phyloP scores from a whole-genome alignment of 768 basidiomycete genomes.

The Sarcomyxa edulis region DNA sequence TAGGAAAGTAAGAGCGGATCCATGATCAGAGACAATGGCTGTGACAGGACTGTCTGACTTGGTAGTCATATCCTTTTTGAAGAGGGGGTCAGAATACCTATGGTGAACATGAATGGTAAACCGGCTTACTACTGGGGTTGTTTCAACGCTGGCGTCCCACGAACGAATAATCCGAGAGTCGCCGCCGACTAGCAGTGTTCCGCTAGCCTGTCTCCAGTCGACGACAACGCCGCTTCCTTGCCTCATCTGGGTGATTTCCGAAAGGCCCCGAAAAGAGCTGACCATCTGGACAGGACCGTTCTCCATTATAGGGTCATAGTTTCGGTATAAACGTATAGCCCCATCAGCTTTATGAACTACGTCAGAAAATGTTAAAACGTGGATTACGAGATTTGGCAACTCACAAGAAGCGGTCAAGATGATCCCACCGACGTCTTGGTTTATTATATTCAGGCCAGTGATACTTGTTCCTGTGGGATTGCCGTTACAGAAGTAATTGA shows the following conservation, averaged over 20 bases:
- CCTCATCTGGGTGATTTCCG: slow-evolving; percentile 68
- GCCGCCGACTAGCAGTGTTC: slow-evolving; percentile 84
- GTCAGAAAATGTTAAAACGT: too few species aligned
- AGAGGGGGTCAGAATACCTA: neutral
- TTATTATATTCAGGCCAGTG: slow-evolving; percentile 87
- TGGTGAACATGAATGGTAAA: slow-evolving; percentile 1
- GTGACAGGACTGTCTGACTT: slow-evolving; percentile 90
- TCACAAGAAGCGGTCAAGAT: slow-evolving; percentile 82
- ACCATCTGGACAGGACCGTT: slow-evolving; percentile 84
- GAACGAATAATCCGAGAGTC: slow-evolving; percentile 85
- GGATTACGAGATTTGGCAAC: slow-evolving; percentile 17
- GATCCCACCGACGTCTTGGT: slow-evolving; percentile 91
- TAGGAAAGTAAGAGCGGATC: slow-evolving; percentile 73
- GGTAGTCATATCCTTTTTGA: slow-evolving; percentile 76
- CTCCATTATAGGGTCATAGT: slow-evolving; percentile 75
- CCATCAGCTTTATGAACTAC: slow-evolving; percentile 68
- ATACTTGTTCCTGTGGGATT: slow-evolving; percentile 79
- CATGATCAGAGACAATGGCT: slow-evolving; percentile 71
- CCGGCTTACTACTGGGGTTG: slow-evolving; percentile 57
- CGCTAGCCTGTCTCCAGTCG: slow-evolving; percentile 91
- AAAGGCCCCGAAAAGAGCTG: slow-evolving; percentile 86
- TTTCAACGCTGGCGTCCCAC: slow-evolving; percentile 95
- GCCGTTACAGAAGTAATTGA: slow-evolving; percentile 87
- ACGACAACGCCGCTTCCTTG: slow-evolving; percentile 81
- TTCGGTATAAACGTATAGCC: slow-evolving; percentile 84